These are phyloP conservation scores for Physaria fendleri DNA, from an alignment of 345 rosid genomes.

Conservation along the genomic window DNA sequence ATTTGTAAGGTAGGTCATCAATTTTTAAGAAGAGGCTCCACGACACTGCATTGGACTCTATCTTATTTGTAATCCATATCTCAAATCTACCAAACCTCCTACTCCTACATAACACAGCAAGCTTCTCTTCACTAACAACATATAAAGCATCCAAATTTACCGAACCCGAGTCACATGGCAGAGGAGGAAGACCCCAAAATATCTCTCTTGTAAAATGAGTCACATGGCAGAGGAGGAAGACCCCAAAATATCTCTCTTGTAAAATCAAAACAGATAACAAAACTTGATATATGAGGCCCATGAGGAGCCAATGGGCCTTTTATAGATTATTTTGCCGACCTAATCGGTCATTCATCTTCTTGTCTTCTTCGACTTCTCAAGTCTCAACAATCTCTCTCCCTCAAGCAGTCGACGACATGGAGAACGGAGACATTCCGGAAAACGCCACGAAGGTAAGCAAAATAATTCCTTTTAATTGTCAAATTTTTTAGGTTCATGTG, in stretches of 20 bases:
- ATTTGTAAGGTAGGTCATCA: not conserved
- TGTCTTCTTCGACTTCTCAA: not conserved
- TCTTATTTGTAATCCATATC: not conserved
- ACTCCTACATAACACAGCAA: not conserved
- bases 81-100: not conserved
- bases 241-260: no score
- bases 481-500: not conserved
- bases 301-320: not conserved
- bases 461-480: not conserved
- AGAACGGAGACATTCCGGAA: constrained; percentile 28
- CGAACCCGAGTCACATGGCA: no score
- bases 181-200: no score
- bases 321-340: not conserved
- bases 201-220: no score
- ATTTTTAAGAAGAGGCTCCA: not conserved
- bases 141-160: no score
- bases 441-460: constrained; percentile 28
- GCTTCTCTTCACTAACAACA: no score
- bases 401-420: constrained; percentile 16
- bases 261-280: no score
- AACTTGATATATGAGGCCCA: not conserved
- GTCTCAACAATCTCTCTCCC: not conserved
- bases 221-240: no score
- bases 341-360: not conserved
- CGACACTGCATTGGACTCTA: not conserved